Evolutionary conservation across 768 basidiomycete genomes (phyloP).

Genomic region (Hebeloma cylindrosporum): DNA sequence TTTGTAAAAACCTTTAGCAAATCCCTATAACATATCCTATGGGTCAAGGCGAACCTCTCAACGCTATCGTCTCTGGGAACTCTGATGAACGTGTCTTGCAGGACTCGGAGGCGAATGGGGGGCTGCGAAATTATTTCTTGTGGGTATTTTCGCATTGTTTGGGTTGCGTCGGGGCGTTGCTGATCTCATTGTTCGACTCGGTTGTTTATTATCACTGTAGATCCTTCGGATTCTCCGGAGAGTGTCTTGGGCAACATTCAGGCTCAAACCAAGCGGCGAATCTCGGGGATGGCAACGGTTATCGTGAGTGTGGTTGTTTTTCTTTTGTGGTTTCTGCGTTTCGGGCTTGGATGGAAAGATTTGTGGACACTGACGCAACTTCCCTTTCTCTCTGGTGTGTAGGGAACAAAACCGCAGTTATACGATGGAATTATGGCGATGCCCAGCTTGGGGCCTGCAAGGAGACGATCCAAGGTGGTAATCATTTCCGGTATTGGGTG

Average conservation of each 20-base stretch:
- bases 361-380: neutral
- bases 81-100: constrained; percentile 72
- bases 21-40: constrained; percentile 58
- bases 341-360: neutral
- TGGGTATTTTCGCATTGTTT: constrained; percentile 37
- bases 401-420: constrained; percentile 84
- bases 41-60: constrained; percentile 86
- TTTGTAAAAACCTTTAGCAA: too few relatives aligned
- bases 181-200: neutral
- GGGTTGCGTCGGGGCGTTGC: neutral
- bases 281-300: constrained; percentile 82
- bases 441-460: constrained; percentile 79
- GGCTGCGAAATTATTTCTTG: constrained; percentile 81
- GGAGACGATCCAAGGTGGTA: constrained; percentile 84
- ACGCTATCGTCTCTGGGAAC: constrained; percentile 73
- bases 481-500: constrained; percentile 87
- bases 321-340: neutral
- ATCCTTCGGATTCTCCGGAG: constrained; percentile 68
- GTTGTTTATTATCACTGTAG: constrained; percentile 32
- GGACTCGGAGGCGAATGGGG: constrained; percentile 60
- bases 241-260: constrained; percentile 83
- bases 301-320: constrained; percentile 42
- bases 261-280: constrained; percentile 70
- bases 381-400: neutral
- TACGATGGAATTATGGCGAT: constrained; percentile 84